Evolutionary conservation across 306 rosid species (phyloP).

Genomic region (Herpetospermum pedunculosum): DNA sequence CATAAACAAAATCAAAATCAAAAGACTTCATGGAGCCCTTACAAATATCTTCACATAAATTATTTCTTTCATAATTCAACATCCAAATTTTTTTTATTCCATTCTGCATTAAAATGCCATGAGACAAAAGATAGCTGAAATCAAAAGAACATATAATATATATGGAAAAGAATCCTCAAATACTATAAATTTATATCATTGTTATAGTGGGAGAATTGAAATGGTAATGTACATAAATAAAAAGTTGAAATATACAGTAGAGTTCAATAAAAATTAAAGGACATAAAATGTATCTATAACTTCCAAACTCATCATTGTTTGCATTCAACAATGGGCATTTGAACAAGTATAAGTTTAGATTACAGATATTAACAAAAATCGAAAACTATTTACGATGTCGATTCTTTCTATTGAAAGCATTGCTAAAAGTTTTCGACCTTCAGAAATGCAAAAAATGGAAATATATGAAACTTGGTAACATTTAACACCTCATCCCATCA

Average conservation of each 20-base stretch:
- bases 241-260: neutral
- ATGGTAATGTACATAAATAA: neutral
- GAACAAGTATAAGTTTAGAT: neutral
- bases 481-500: constrained; percentile 3
- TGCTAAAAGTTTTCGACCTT: neutral
- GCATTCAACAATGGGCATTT: constrained; percentile 1
- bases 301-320: neutral
- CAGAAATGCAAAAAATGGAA: neutral
- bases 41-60: neutral
- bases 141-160: neutral
- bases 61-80: neutral
- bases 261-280: neutral
- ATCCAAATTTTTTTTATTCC: neutral
- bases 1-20: neutral
- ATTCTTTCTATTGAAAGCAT: neutral
- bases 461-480: neutral
- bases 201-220: neutral
- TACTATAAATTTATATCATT: neutral
- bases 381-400: neutral
- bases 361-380: neutral
- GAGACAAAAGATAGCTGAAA: neutral
- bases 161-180: neutral
- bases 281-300: neutral
- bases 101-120: neutral
- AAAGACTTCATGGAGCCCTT: neutral